Evolutionary conservation across 768 basidiomycete genomes (phyloP), one percentile per base, ranked within the genome.

Genomic region (Mrakia gelida): DNA sequence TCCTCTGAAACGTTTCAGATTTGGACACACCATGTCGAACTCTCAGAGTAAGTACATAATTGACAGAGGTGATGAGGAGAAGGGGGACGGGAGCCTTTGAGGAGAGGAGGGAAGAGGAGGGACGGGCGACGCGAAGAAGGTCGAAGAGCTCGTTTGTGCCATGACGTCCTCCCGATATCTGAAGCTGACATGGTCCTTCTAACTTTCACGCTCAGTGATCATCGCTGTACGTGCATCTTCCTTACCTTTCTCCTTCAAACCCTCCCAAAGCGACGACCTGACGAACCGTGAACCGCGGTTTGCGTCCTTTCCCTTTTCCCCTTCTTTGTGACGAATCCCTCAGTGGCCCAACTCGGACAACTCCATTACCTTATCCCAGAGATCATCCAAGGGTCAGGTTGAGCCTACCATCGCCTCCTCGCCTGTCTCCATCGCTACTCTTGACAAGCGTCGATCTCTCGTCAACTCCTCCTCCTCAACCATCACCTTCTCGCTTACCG

Each of bases 301-400:
- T 43, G 41, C n/a, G 21, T 56, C 56, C 56, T 7, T 56, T 56
- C n/a, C 62, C 28, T 65, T 18, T 30, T 13, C 5, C 15, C 62
- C 30, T 34, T 30, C 62, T 21, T 34, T n/a, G n/a, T n/a, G n/a
- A n/a, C n/a, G n/a, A n/a, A 49, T 16, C 9, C 2, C 15, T 15
- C 62, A 65, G 32, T 75, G 74, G 74, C 74, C 74, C 43, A 65
- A 71, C 38, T 32, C 67, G 30, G 43, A 61, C n/a, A 62, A 72
- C 38, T 26, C 56, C 21, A 23, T 77, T 41, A 28, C 34, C 30
- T 13, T 77, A n/a, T 77, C 76, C 9, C 71, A 71, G 23, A 68
- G 76, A 1, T 30, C 34, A 41, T 72, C 56, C 70, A 71, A 49
- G 41, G 41, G 41, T 43, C 41, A 43, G 41, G 41, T 43, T 43